These are phyloP conservation scores for Aristolochia fimbriata DNA, from an alignment of 164 flowering plant species.

Conservation along the genomic window DNA sequence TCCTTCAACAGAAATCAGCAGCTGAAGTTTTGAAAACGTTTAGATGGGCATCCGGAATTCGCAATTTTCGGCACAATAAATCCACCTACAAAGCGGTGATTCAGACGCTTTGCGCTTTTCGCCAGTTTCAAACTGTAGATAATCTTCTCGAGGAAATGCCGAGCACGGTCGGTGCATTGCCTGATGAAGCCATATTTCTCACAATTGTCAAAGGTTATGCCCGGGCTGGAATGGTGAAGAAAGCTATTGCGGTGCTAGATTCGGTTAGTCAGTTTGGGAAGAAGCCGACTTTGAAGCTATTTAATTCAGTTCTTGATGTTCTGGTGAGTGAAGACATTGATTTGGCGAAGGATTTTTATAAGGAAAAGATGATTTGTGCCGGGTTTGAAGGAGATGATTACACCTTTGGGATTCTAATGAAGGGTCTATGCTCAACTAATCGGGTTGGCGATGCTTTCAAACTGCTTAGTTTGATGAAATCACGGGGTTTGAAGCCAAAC, in stretches of 20 bases:
- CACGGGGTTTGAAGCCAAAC: conserved; percentile 36
- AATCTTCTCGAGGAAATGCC: conserved; percentile 82
- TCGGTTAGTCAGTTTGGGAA: conserved; percentile 27
- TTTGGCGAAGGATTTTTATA: conserved; percentile 68
- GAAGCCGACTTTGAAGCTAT: conserved; percentile 54
- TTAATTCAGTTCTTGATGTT: conserved; percentile 71
- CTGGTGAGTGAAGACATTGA: conserved; percentile 82
- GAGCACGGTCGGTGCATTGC: conserved; percentile 38
- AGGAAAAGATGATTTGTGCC: conserved; percentile 61
- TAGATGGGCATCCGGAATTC: conserved; percentile 67
- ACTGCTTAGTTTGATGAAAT: conserved; percentile 63
- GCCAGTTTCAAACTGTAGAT: conserved; percentile 43
- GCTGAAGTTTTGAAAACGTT: conserved; percentile 61
- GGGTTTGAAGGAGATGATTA: conserved; percentile 71
- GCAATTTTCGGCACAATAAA: conserved; percentile 50
- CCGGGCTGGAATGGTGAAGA: conserved; percentile 37
- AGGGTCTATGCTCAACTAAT: conserved; percentile 82
- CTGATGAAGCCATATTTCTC: conserved; percentile 66
- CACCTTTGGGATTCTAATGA: conserved; percentile 82
- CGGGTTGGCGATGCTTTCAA: conserved; percentile 72
- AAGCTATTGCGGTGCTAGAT: conserved; percentile 44
- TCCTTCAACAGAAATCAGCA: conserved; percentile 57
- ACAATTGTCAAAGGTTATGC: conserved; percentile 62
- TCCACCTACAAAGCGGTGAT: conserved; percentile 72
- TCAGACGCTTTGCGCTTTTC: conserved; percentile 61